phyloP scores from a whole-genome alignment of 176 grass and related monocot species.

The Saccharum officinarum region DNA sequence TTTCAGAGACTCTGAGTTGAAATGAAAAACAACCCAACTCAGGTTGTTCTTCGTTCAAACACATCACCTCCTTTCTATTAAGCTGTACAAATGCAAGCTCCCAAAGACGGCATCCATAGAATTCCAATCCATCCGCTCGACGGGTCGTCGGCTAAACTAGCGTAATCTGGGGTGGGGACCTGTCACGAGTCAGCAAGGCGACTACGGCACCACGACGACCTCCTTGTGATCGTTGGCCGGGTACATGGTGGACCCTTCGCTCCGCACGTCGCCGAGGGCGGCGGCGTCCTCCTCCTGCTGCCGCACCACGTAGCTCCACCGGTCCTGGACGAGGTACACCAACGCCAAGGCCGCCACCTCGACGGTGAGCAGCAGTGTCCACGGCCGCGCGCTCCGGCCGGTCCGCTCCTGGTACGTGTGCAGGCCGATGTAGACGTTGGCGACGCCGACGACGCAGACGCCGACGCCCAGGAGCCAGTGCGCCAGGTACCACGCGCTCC shows the following conservation, averaged over 20 bases:
- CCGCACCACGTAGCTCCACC: slow-evolving; percentile 70
- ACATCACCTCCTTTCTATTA: background rate
- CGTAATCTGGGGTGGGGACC: background rate
- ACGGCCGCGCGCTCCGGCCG: slow-evolving; percentile 59
- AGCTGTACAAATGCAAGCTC: slow-evolving; percentile 33
- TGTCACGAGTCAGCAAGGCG: background rate
- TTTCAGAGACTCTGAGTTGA: background rate
- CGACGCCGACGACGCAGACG: slow-evolving; percentile 65
- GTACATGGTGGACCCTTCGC: slow-evolving; percentile 33
- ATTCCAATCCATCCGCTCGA: background rate
- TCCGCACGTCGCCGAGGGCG: slow-evolving; percentile 47
- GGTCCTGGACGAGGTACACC: slow-evolving; percentile 77
- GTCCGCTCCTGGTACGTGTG: slow-evolving; percentile 77
- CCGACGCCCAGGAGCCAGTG: slow-evolving; percentile 76
- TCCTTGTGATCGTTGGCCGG: slow-evolving; percentile 56
- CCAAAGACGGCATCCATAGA: background rate
- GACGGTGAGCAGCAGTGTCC: slow-evolving; percentile 71
- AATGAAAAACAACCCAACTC: background rate
- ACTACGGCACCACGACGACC: slow-evolving; percentile 32
- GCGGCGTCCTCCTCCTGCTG: slow-evolving; percentile 35
- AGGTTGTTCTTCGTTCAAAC: background rate
- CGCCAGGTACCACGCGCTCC: slow-evolving; percentile 75
- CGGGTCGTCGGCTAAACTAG: background rate
- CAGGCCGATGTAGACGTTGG: slow-evolving; percentile 85
- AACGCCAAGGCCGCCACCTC: slow-evolving; percentile 67